Evolutionary conservation across 2,329 filamentous ascomycete genomes (phyloP), one percentile per base, ranked within the genome.

Genomic region (Sporothrix pallida): DNA sequence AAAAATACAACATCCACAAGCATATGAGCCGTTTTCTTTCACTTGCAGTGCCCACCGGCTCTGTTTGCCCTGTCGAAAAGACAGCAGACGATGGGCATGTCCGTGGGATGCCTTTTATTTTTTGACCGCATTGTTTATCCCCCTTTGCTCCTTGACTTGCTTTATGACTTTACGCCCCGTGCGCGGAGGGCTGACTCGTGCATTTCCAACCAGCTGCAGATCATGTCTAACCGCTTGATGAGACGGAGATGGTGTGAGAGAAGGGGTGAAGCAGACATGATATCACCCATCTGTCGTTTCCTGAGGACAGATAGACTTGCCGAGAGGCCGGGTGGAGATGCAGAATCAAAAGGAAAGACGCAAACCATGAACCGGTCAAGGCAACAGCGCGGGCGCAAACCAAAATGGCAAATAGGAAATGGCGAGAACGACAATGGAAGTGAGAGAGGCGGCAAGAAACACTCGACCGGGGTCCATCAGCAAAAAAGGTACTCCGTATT

Each of bases 361-460:
- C 7, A 46, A 52, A 20, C 23, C 46, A 26, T 7, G 13, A 13
- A 48, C 46, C 48, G n/a, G 31, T 26, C 65, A 69, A 56, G 67
- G 48, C 67, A 69, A 42, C 67, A 54, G 23, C 48, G 46, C 13
- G 26, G 48, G 48, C 26, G 48, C 67, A 56, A 42, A 52, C 31
- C 44, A 44, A 15, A 69, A 26, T 12, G 68, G 23, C 54, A 31
- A 58, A 20, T 15, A 54, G 15, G 68, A 54, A 52, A n/a, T 44
- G n/a, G 6, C 44, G 52, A 50, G 15, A 23, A 48, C n/a, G 20
- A 70, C 4, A 37, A 37, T 37, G 50, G n/a, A 54, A 20, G 52
- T 54, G 52, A 54, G 52, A 56, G 52, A 65, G 42, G 62, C 42
- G 42, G 42, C 62, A 48, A 46, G 62, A 67, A 67, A 67, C 42